These are phyloP conservation scores for Trichophyton equinum DNA, from an alignment of 2,329 filamentous ascomycete genomes.

Conservation along the genomic window DNA sequence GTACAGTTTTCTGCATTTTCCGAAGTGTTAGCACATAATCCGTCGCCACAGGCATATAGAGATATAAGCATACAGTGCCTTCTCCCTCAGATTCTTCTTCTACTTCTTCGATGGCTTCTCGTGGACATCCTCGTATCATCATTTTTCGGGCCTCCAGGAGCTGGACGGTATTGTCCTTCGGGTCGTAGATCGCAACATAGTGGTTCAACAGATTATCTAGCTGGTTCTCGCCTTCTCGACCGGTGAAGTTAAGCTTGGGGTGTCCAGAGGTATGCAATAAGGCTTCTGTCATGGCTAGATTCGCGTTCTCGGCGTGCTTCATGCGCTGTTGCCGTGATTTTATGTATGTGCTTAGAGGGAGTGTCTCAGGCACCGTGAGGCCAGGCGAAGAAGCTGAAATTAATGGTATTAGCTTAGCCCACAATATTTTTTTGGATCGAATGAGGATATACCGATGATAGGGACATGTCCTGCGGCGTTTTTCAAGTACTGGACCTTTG, in stretches of 20 bases:
- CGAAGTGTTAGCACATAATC: not conserved
- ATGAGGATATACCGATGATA: slow-evolving; percentile 34
- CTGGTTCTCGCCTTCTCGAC: slow-evolving; percentile 38
- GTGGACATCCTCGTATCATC: slow-evolving; percentile 40
- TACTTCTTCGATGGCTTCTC: slow-evolving; percentile 19
- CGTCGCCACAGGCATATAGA: not conserved
- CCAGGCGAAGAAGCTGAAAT: slow-evolving; percentile 19
- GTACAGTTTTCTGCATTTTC: slow-evolving; percentile 23
- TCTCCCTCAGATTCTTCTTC: slow-evolving; percentile 20
- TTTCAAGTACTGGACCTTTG: slow-evolving; percentile 36
- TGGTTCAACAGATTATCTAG: slow-evolving; percentile 44
- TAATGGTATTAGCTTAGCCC: not conserved
- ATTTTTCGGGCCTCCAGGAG: slow-evolving; percentile 44
- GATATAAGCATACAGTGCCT: slow-evolving; percentile 4
- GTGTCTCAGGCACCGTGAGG: slow-evolving; percentile 17
- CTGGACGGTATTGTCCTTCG: slow-evolving; percentile 40
- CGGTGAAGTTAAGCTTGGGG: slow-evolving; percentile 47
- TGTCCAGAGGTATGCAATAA: slow-evolving; percentile 51
- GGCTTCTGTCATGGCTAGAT: slow-evolving; percentile 36
- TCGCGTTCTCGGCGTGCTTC: slow-evolving; percentile 23
- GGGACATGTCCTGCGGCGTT: slow-evolving; percentile 38
- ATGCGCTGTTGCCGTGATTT: slow-evolving; percentile 34
- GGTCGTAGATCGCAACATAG: slow-evolving; percentile 50
- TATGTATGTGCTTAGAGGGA: slow-evolving; percentile 33
- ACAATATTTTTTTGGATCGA: not conserved